Conservation (phyloP, 2,329 filamentous ascomycete species). For the Fusarium buxicola region DNA sequence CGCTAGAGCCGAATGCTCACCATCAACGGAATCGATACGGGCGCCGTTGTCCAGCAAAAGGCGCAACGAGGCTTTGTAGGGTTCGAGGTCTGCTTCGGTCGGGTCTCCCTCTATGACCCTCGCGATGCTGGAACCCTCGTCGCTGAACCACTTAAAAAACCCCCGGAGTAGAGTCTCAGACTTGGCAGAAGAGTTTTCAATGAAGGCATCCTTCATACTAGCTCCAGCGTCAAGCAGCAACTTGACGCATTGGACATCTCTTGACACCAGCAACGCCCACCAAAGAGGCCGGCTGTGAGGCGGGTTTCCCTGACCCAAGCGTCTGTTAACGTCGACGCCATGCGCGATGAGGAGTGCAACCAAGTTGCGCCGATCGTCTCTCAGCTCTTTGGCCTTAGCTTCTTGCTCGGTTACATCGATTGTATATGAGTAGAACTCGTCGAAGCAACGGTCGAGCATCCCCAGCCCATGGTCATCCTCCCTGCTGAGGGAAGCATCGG, state of each 20-base stretch:
- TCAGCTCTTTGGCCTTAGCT: not conserved
- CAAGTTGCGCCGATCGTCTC: not conserved
- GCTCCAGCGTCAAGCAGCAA: constrained; percentile 13
- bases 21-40: not conserved
- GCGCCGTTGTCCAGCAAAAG: constrained; percentile 5
- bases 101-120: accelerated
- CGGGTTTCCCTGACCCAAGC: not conserved
- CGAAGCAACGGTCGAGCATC: constrained; percentile 4
- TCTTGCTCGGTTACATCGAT: not conserved
- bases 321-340: constrained; percentile 12
- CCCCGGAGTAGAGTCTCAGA: not conserved
- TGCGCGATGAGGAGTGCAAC: not conserved
- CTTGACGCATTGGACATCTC: constrained; percentile 6
- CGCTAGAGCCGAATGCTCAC: not conserved
- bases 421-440: not conserved
- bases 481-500: not conserved
- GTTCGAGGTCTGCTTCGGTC: not conserved
- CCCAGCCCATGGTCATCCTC: not conserved
- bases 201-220: not conserved
- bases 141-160: not conserved
- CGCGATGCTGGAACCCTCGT: not conserved
- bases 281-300: not conserved
- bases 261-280: not conserved
- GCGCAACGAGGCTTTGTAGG: not conserved
- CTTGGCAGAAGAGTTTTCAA: not conserved